Evolutionary conservation across 2,329 filamentous ascomycete genomes (phyloP).

Genomic region (Lachnellula subtilissima): DNA sequence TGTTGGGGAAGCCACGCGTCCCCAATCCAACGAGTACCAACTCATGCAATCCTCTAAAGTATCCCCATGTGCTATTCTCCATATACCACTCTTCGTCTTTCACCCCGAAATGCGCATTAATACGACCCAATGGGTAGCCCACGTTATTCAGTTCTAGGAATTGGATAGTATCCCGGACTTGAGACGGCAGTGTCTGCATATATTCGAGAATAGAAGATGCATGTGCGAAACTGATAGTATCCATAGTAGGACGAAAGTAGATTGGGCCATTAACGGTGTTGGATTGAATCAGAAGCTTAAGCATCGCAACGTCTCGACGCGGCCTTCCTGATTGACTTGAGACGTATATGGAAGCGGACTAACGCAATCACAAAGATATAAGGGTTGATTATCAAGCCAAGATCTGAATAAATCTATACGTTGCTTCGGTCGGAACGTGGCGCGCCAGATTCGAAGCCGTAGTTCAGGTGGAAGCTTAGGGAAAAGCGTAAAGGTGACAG

Average conservation of each 20-base stretch:
- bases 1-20: not conserved
- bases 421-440: not conserved
- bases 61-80: not conserved
- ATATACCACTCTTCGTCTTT: not conserved
- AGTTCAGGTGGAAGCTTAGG: not conserved
- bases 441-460: not conserved
- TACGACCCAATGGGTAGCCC: not conserved
- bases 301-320: not conserved
- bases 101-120: not conserved
- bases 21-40: no score
- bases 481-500: not conserved
- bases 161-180: not conserved
- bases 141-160: not conserved
- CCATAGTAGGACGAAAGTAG: not conserved
- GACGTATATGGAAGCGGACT: not conserved
- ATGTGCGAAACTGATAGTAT: not conserved
- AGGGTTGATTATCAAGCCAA: not conserved
- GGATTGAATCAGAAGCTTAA: not conserved
- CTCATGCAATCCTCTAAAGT: not conserved
- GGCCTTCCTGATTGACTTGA: not conserved
- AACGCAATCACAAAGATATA: not conserved
- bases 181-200: not conserved
- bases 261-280: not conserved
- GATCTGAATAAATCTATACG: not conserved
- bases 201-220: not conserved